A percentile compares a stretch with the other conserved stretches of the same genome.
Evolutionary conservation across 805 yeast genomes (phyloP).

Genomic region (Soucietia sequanensis): DNA sequence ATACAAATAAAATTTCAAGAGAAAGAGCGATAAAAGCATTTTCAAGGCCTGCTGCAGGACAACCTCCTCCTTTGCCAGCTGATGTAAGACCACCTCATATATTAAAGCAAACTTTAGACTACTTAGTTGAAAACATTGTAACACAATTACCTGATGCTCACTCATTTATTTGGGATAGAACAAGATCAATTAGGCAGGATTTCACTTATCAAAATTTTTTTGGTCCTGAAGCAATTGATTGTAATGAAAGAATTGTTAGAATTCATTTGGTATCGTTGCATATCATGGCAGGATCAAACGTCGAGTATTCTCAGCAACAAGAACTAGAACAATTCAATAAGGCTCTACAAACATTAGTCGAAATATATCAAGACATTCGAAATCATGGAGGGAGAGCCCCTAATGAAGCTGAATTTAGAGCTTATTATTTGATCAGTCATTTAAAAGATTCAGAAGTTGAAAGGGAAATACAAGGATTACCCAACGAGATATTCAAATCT

Average conservation of each 20-base stretch:
- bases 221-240: constrained; percentile 91
- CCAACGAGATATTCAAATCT: constrained; percentile 52
- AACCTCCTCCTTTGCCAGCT: constrained; percentile 95
- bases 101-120: constrained; percentile 63
- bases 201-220: constrained; percentile 92
- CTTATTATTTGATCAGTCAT: constrained; percentile 79
- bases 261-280: constrained; percentile 82
- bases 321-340: constrained; percentile 93
- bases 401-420: constrained; percentile 91
- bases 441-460: constrained; percentile 84
- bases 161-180: constrained; percentile 94
- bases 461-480: constrained; percentile 67
- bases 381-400: constrained; percentile 66
- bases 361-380: constrained; percentile 80
- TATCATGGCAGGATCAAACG: constrained; percentile 69
- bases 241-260: constrained; percentile 88
- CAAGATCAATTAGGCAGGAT: constrained; percentile 94
- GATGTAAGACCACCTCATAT: constrained; percentile 94
- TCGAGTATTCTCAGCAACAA: constrained; percentile 88
- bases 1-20: constrained; percentile 51
- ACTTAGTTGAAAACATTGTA: constrained; percentile 63
- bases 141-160: constrained; percentile 78
- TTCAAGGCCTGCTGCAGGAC: constrained; percentile 97
- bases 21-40: constrained; percentile 81
- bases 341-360: constrained; percentile 82